Percentiles rank a stretch among this genome's conserved stretches.
These are phyloP conservation scores for Pestalotiopsis sp. DNA, from an alignment of 2,329 filamentous ascomycete genomes.

Conservation along the genomic window DNA sequence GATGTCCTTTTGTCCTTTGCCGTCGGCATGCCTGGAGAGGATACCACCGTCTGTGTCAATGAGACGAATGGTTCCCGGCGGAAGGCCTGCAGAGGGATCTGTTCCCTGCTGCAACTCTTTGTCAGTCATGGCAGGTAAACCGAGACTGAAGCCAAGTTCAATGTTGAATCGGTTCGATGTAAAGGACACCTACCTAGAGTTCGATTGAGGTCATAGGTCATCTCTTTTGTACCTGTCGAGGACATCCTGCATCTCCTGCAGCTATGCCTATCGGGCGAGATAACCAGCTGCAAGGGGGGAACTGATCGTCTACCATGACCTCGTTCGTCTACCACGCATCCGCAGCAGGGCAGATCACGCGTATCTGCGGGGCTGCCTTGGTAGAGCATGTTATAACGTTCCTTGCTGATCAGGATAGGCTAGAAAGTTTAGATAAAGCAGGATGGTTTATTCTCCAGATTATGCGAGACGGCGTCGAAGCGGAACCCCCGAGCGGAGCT, in stretches of 20 bases:
- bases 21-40: conserved; percentile 32
- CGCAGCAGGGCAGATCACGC: not conserved
- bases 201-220: no score
- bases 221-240: not conserved
- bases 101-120: not conserved
- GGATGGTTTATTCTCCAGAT: not conserved
- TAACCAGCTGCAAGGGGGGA: not conserved
- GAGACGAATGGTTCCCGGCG: conserved; percentile 42
- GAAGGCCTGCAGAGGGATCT: not conserved
- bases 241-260: not conserved
- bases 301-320: not conserved
- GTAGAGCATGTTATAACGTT: not conserved
- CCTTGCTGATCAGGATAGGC: not conserved
- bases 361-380: not conserved
- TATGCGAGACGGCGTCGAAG: not conserved
- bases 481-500: not conserved
- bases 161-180: no score
- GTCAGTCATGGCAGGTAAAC: not conserved
- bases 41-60: conserved; percentile 38
- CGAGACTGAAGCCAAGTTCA: no score
- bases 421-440: not conserved
- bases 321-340: not conserved
- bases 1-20: conserved; percentile 36
- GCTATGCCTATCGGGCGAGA: not conserved
- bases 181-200: no score